phyloP scores from a whole-genome alignment of 2,329 filamentous ascomycete species.

The Alternaria arbusti region DNA sequence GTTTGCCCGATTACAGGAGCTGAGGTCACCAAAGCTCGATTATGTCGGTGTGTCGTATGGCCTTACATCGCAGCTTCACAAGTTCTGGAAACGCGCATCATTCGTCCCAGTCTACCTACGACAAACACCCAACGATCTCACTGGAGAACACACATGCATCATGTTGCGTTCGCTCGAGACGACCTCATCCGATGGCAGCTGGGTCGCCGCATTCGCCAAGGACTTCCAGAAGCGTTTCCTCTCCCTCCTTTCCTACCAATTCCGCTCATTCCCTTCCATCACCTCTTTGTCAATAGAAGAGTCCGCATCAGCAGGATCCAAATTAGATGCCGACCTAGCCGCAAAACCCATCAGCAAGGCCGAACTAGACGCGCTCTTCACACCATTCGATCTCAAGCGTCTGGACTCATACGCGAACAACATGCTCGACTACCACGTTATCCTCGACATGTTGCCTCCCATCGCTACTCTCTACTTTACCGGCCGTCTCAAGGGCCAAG shows the following conservation, averaged over 20 bases:
- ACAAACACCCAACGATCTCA: constrained; percentile 94
- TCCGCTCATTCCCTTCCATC: constrained; percentile 78
- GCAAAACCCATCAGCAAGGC: constrained; percentile 69
- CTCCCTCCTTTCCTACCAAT: constrained; percentile 88
- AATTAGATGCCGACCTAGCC: constrained; percentile 62
- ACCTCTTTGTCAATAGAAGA: constrained; percentile 88
- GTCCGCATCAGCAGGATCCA: constrained; percentile 75
- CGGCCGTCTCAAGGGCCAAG: constrained; percentile 69
- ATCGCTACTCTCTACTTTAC: constrained; percentile 87
- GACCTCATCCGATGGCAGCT: constrained; percentile 68
- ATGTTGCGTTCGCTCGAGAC: constrained; percentile 83
- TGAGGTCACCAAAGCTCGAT: constrained; percentile 79
- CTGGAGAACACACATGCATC: constrained; percentile 95
- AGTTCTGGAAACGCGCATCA: constrained; percentile 90
- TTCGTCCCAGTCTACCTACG: constrained; percentile 93
- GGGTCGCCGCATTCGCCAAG: constrained; percentile 88
- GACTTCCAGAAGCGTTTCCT: constrained; percentile 97
- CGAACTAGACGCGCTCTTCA: constrained; percentile 79
- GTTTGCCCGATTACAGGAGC: constrained; percentile 86
- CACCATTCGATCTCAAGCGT: constrained; percentile 92
- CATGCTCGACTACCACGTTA: constrained; percentile 96
- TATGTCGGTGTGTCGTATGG: constrained; percentile 97
- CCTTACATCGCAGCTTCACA: constrained; percentile 83
- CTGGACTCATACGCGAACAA: constrained; percentile 96
- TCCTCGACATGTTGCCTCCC: constrained; percentile 86